Percentiles rank a stretch among this genome's conserved stretches.
Evolutionary conservation across 306 rosid species (phyloP).

Genomic region (Acacia crassicarpa): DNA sequence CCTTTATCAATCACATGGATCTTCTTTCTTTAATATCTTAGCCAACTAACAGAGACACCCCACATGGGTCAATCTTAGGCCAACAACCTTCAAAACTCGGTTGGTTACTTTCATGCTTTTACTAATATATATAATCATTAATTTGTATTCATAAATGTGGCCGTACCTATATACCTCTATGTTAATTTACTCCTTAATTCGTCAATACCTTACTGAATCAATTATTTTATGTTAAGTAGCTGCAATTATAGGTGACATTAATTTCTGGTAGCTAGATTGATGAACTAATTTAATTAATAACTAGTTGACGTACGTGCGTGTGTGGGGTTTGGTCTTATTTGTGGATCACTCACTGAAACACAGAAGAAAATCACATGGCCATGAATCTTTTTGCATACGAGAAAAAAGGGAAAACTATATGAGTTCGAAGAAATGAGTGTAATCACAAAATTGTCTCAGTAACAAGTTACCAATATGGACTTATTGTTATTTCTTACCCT

Average conservation of each 20-base stretch:
- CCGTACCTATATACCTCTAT: neutral
- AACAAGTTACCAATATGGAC: no score
- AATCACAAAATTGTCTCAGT: no score
- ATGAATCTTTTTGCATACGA: no score
- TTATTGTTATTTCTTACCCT: no score
- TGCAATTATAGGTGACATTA: neutral
- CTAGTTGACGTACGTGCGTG: neutral
- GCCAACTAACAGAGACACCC: neutral
- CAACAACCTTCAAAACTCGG: neutral
- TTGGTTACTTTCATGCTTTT: neutral
- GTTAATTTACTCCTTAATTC: neutral
- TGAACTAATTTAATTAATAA: neutral
- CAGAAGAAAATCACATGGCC: neutral
- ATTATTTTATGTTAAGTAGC: neutral
- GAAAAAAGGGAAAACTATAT: no score
- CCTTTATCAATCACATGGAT: constrained; percentile 33
- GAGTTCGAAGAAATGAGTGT: no score
- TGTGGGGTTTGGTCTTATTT: neutral
- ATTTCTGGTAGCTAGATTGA: neutral
- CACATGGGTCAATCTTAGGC: neutral
- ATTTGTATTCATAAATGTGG: neutral
- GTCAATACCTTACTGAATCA: neutral
- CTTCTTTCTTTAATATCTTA: neutral
- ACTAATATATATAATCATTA: neutral
- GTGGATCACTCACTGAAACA: neutral